Base-by-base conservation (phyloP, 1,284 basidiomycete genomes). In the Irpex sp. region DNA sequence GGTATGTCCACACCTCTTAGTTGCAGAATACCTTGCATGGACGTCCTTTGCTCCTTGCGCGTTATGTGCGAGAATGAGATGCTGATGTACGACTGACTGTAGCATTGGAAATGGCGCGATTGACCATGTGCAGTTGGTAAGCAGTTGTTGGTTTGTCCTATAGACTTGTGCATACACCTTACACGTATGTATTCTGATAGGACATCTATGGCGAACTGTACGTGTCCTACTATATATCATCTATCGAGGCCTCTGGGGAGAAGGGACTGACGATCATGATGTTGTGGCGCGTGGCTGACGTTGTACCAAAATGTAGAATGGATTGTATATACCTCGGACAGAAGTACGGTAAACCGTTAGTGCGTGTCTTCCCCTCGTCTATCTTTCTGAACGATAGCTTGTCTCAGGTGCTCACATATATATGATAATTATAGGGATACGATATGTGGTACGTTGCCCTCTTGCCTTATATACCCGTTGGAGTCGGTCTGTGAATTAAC, bases 261-360 rank as follows among this genome's bases (percentile, higher is more conserved):
- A 26, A 26, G 26, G 26, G 26, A 4, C 4, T 2, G 26, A 4
- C 1, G 17, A 15, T 37, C 21, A 55, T 26, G 2, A 7, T 26
- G 11, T 17, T 3, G 21, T 19, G 37, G 9, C 7, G 3, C n/a
- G 15, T 39, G 46, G 19, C 35, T 50, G 19, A 35, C 43, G 33
- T 5, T 46, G 36, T 39, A 46, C 0, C 49, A 57, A 69, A 17
- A 36, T 21, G 68, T 56, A 93, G 94, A 65, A 89, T 96, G 90
- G 94, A 97, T 79, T 94, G 90, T 85, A 92, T 97, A 65, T 97
- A 97, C 72, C 85, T 97, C 19, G 89, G 93, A 4, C 95, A 97
- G 75, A 97, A 83, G 80, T 83, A 80, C 65, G 81, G 82, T 5
- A 75, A 75, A 62, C 81, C 81, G 35, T 67, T 84, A 70, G 81